Evolutionary conservation across 768 basidiomycete genomes (phyloP).

Genomic region (Daedalea quercina): DNA sequence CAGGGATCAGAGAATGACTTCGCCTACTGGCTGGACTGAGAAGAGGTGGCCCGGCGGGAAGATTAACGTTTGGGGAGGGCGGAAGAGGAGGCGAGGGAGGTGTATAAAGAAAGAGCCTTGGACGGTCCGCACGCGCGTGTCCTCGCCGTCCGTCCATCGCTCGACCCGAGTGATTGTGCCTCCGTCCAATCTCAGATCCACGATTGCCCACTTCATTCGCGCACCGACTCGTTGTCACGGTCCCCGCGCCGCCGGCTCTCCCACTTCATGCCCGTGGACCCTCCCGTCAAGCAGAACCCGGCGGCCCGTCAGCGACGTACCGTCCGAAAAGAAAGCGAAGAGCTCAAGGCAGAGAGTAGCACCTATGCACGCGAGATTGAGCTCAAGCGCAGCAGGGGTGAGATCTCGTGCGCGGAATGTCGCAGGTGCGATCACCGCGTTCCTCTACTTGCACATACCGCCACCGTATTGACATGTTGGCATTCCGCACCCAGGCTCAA

Average conservation of each 20-base stretch:
- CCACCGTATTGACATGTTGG: neutral
- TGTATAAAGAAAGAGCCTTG: no score
- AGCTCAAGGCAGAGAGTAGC: slow-evolving; percentile 17
- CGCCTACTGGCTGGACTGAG: neutral
- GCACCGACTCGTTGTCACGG: no score
- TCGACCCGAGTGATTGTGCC: neutral
- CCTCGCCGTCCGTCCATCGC: neutral
- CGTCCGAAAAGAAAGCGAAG: slow-evolving; percentile 18
- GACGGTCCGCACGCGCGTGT: neutral
- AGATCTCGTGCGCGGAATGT: slow-evolving; percentile 79
- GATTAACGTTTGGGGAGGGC: neutral
- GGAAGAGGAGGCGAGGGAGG: neutral
- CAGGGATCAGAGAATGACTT: neutral
- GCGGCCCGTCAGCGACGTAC: slow-evolving; percentile 17
- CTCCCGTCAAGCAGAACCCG: slow-evolving; percentile 14
- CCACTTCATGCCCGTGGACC: slow-evolving; percentile 19
- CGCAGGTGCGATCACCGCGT: slow-evolving; percentile 54
- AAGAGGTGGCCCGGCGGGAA: neutral
- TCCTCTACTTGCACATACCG: neutral
- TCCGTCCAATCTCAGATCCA: neutral
- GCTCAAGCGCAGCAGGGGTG: slow-evolving; percentile 64
- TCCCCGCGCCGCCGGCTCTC: no score
- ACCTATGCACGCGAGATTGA: slow-evolving; percentile 46
- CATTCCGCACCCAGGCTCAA: slow-evolving; percentile 16
- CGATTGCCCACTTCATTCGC: neutral